Percentiles rank a stretch among this genome's conserved stretches.
Evolutionary conservation across 441 rosid genomes (phyloP).

Genomic region (Lagerstroemia fauriei): DNA sequence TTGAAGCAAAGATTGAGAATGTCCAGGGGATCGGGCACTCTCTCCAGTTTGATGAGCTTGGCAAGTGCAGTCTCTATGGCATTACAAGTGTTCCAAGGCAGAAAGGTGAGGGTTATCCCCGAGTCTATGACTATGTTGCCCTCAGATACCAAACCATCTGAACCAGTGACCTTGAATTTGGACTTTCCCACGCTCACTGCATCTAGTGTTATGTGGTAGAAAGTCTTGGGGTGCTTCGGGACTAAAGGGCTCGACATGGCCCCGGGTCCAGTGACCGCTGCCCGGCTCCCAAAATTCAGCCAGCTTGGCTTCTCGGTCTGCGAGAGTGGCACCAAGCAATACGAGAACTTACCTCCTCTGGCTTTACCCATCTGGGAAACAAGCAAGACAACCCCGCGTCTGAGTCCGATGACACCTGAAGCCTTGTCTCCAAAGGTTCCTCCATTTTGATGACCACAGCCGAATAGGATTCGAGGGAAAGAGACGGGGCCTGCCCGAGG

Average conservation of each 20-base stretch:
- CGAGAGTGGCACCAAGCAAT: constrained; percentile 44
- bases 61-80: constrained; percentile 34
- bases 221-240: neutral
- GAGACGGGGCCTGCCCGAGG: constrained; percentile 20
- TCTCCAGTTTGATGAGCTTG: constrained; percentile 18
- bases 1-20: constrained; percentile 40
- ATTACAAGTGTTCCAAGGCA: constrained; percentile 25
- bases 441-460: constrained; percentile 42
- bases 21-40: neutral
- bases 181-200: constrained; percentile 40
- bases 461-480: constrained; percentile 27
- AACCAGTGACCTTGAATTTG: neutral
- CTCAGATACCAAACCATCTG: neutral
- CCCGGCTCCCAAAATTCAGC: constrained; percentile 41
- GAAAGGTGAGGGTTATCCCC: constrained; percentile 41
- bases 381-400: constrained; percentile 40
- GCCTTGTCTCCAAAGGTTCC: constrained; percentile 27
- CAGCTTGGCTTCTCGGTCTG: constrained; percentile 15
- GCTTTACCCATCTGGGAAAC: constrained; percentile 36
- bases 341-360: constrained; percentile 42
- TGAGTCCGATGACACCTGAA: constrained; percentile 46
- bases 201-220: constrained; percentile 37
- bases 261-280: constrained; percentile 32
- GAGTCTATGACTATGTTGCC: constrained; percentile 61
- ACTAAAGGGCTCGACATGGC: constrained; percentile 43